Evolutionary conservation across 164 flowering plant species (phyloP), one percentile per base, ranked within the genome.

Genomic region (Aristolochia californica): DNA sequence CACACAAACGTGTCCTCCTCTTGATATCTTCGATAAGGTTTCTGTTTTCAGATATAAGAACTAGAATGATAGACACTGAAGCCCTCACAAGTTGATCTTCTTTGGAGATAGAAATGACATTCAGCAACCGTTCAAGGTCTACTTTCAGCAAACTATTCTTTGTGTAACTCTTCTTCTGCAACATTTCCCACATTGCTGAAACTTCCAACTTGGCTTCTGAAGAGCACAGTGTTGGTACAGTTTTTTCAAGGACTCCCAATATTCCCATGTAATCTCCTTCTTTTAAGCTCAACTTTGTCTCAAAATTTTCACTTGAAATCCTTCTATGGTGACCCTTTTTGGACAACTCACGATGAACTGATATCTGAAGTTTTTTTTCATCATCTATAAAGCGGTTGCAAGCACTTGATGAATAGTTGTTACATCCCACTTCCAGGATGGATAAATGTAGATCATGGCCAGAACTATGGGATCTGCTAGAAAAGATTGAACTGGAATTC

Each of bases 31-130:
- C 75, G 24, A 81, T 45, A 22, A 68, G 71, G 40, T 79, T 68
- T 47, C 45, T 63, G 63, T 84, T 84, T 45, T 53, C 69, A 18
- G 63, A 68, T 63, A 75, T 59, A 30, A 84, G 69, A 5, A 75
- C 72, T 22, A 75, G 57, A 3, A 87, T 77, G 30, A 79, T 72
- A 48, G 79, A 66, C 13, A 87, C 76, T 26, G 85, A 80, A 53
- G 81, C 77, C 64, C 87, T 76, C 50, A 83, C 62, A 0, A 77
- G 73, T 56, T 52, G 67, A 5, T 76, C 83, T 57, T 84, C 82
- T 67, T 76, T 75, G 56, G 87, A 85, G 53, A 77, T 69, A 45
- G 91, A 75, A 55, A 87, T 73, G 1, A 79, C 76, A 54, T 49
- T 68, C 5, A 85, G 62, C 60, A 85, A 75, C 55, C 78, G 79